A percentile compares a stretch with the other conserved stretches of the same genome.
phyloP scores from a whole-genome alignment of 2,329 filamentous ascomycete species.

The Scedosporium aurantiacum region DNA sequence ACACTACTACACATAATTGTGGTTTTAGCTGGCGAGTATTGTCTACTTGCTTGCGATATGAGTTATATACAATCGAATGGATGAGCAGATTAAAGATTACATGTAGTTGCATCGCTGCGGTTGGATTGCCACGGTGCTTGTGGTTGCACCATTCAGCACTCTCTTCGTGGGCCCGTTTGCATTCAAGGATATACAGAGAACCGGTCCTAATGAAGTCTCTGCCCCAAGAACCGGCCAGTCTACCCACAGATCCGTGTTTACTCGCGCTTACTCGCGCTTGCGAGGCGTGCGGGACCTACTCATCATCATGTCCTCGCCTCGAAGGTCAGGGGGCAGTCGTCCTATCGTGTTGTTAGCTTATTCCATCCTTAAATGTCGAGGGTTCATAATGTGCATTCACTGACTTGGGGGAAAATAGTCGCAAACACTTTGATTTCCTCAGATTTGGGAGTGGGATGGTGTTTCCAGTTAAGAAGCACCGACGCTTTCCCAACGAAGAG shows the following conservation, averaged over 20 bases:
- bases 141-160: not conserved
- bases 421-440: conserved; percentile 98
- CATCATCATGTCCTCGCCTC: conserved; percentile 38
- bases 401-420: conserved; percentile 91
- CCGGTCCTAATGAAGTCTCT: too few relatives aligned
- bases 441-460: conserved; percentile 69
- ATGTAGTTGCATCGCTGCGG: not conserved
- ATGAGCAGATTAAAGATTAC: too few relatives aligned
- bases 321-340: conserved; percentile 74
- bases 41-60: too few relatives aligned
- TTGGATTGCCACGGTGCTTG: not conserved
- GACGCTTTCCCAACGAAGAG: conserved; percentile 85
- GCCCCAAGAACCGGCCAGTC: too few relatives aligned
- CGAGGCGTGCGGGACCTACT: not conserved
- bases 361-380: not conserved
- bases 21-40: too few relatives aligned
- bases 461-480: conserved; percentile 78
- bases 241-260: too few relatives aligned
- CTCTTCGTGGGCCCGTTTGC: too few relatives aligned
- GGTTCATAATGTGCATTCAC: conserved; percentile 19
- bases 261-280: too few relatives aligned
- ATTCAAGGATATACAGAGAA: too few relatives aligned
- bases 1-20: too few relatives aligned
- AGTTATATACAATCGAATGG: too few relatives aligned
- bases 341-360: conserved; percentile 34